Evolutionary conservation across 2,329 filamentous ascomycete genomes (phyloP), one percentile per base, ranked within the genome.

Genomic region (Neoascochyta sp.): DNA sequence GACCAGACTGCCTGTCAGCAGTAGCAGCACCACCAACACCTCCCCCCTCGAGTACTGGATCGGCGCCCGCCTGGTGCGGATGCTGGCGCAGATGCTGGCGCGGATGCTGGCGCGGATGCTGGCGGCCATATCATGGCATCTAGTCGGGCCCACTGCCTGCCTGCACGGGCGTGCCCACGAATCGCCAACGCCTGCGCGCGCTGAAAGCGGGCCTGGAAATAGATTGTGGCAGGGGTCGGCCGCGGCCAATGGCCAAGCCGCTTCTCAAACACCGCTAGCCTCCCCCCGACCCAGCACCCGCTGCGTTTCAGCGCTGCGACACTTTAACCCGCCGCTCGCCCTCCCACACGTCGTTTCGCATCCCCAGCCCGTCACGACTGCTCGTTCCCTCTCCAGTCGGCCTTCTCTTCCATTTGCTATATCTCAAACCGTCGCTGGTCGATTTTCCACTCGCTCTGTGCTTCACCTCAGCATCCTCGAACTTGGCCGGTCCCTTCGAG

Each of bases 241-340:
- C 29, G 23, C 29, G 26, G 19, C 34, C 34, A 38, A 33, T 33
- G 30, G 34, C 34, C 30, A 38, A 38, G 34, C 19, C 24, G 29
- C 20, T 38, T 30, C 34, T 53, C 54, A 53, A 51, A 62, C 57
- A 61, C 57, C 39, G 44, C 57, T 52, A 58, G 46, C 24, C 52
- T 59, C 57, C 22, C 58, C 60, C 25, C 29, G 34, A 30, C 30
- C 20, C 34, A 38, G 34, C 33, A 30, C 34, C 34, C 34, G 33
- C 22, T 29, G 34, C 34, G 59, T 63, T 62, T 62, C 59, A 62
- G 44, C 45, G 45, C 54, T 61, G 57, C 47, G 51, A 60, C 57
- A 61, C 57, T 57, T 63, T 57, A 63, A 61, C 53, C 47, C 50
- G 51, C 56, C 50, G 45, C 49, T 56, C 53, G 56, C 57, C 59